Percentiles rank a stretch among this genome's conserved stretches.
phyloP scores from a whole-genome alignment of 371 early-diverging fungal species.

The Mortierella sp. region DNA sequence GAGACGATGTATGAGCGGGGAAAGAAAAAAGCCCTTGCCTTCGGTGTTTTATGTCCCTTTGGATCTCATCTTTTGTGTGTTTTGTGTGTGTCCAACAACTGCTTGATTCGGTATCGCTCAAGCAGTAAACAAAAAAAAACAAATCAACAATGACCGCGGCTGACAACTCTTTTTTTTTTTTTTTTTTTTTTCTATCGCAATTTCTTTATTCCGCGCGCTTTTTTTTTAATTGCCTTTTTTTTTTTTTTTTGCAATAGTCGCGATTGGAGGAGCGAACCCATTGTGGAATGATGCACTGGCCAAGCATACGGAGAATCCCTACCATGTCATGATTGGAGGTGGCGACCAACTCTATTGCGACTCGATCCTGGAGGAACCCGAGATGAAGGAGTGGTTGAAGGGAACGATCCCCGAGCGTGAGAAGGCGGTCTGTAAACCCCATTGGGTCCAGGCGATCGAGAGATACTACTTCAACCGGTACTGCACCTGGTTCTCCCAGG shows the following conservation, averaged over 20 bases:
- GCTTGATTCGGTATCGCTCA: background rate
- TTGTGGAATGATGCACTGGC: constrained; percentile 86
- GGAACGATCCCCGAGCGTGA: constrained; percentile 59
- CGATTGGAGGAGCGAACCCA: constrained; percentile 74
- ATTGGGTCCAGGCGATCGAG: constrained; percentile 70
- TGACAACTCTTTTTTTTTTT: constrained; percentile 2
- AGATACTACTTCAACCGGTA: constrained; percentile 84
- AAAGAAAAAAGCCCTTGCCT: background rate
- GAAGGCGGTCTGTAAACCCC: constrained; percentile 61
- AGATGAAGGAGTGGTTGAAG: constrained; percentile 72
- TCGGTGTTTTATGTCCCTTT: background rate
- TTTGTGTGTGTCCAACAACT: background rate
- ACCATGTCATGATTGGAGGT: constrained; percentile 86
- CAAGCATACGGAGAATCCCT: constrained; percentile 76
- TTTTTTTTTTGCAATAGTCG: constrained; percentile 29
- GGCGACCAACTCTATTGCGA: constrained; percentile 91
- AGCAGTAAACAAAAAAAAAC: background rate
- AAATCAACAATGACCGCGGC: background rate
- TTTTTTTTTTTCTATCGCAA: background rate
- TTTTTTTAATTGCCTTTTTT: constrained; percentile 11
- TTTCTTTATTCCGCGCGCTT: background rate
- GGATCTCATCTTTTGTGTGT: background rate
- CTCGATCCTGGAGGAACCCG: constrained; percentile 64
- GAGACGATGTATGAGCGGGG: background rate
- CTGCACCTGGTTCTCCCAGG: constrained; percentile 75